Evolutionary conservation across 305 asterid species (phyloP), one percentile per base, ranked within the genome.

Genomic region (Fraxinus baroniana): DNA sequence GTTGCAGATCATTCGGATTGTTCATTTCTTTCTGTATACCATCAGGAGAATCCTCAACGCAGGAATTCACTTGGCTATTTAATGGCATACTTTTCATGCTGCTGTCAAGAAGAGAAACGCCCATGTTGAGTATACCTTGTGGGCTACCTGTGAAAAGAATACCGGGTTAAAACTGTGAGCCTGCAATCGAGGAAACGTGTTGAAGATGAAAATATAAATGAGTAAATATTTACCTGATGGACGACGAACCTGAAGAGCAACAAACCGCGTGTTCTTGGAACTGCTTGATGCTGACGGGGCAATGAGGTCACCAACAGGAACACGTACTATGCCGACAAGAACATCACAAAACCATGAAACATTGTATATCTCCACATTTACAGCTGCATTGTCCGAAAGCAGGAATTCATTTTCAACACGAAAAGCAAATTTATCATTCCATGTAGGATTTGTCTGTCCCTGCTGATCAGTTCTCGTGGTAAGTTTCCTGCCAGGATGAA

Each of bases 101-200:
- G 85, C 82, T 86, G 72, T 90, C 91, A 2, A 87, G 73, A 7
- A 92, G 88, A 70, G 92, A 44, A 5, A 92, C 90, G 5, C 94
- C 97, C 93, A 92, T 78, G 87, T 90, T 91, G 37, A 92, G 91
- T 4, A 92, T 92, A 5, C 95, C 97, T 80, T 90, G 97, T 7
- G 94, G 95, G 78, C 71, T 77, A 15, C 97, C 95, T 71, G 76
- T 71, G 70, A 60, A 60, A 60, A 60, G 28, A 60, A 20, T 60
- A 26, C 28, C 30, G 1, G 70, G 13, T 60, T 60, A 60, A 60
- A 20, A 60, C 22, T n/a, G 64, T 55, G 64, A 24, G 64, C 64
- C 64, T n/a, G 64, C 9, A 55, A 17, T 55, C 7, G 64, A 55
- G 64, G 64, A 18, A n/a, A 55, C 24, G 26, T n/a, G 64, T 52